Evolutionary conservation across 345 rosid genomes (phyloP).

Genomic region (Raphanus sativus): DNA sequence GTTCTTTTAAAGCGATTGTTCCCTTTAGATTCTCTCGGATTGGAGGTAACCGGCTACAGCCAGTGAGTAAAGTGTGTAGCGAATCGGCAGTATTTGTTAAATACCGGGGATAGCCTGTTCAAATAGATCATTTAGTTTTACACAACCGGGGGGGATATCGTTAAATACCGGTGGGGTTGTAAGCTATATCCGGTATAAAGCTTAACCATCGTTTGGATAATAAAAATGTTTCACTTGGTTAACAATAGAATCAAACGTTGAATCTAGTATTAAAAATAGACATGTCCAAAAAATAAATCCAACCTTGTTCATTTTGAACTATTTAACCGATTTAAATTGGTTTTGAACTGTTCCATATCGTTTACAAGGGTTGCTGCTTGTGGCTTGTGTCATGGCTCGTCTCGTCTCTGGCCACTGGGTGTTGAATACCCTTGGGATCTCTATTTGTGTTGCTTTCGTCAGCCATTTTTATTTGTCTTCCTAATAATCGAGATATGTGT

Average conservation of each 20-base stretch:
- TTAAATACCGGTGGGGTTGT: too few relatives aligned
- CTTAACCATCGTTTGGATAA: too few relatives aligned
- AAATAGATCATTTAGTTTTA: too few relatives aligned
- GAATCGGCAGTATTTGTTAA: neutral
- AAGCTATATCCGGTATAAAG: too few relatives aligned
- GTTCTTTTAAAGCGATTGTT: neutral
- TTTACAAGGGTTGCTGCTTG: conserved; percentile 48
- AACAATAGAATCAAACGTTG: too few relatives aligned
- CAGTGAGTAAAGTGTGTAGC: conserved; percentile 5
- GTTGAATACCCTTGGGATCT: conserved; percentile 82
- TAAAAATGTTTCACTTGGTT: too few relatives aligned
- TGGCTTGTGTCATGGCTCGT: conserved; percentile 71
- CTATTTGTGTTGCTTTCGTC: conserved; percentile 90
- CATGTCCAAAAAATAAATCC: too few relatives aligned
- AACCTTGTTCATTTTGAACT: too few relatives aligned
- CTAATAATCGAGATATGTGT: conserved; percentile 90
- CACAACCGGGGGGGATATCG: too few relatives aligned
- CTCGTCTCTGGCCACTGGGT: conserved; percentile 91
- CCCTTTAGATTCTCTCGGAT: neutral
- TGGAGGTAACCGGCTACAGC: conserved; percentile 27
- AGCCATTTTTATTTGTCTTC: conserved; percentile 81
- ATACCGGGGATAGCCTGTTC: neutral
- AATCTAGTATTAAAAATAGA: too few relatives aligned
- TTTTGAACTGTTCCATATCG: conserved; percentile 47
- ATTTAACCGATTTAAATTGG: too few relatives aligned